Percentiles rank a stretch among this genome's conserved stretches.
These are phyloP conservation scores for Globisporangium uncinulatum DNA, from an alignment of 352 stramenopile species.

Conservation along the genomic window DNA sequence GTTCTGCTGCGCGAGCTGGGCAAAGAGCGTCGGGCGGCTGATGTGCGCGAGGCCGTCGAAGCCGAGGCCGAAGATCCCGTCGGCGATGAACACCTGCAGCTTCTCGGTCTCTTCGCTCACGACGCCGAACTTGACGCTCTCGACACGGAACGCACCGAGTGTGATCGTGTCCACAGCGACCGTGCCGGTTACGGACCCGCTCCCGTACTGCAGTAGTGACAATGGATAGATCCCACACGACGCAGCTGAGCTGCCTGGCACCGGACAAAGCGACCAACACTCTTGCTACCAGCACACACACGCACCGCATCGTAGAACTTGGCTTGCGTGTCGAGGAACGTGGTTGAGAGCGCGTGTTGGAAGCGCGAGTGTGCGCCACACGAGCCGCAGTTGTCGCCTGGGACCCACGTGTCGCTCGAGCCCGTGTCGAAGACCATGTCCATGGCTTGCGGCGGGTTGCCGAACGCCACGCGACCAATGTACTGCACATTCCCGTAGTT, in stretches of 20 bases:
- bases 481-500: constrained; percentile 88
- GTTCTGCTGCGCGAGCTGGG: constrained; percentile 56
- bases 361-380: constrained; percentile 62
- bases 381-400: constrained; percentile 32
- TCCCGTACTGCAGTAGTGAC: constrained; percentile 49
- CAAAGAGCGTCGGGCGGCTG: constrained; percentile 78
- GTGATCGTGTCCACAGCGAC: constrained; percentile 71
- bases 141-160: constrained; percentile 61
- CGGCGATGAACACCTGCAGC: constrained; percentile 77
- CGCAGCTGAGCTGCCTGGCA: not conserved
- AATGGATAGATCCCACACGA: not conserved
- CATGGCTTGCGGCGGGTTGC: constrained; percentile 55
- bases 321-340: constrained; percentile 65
- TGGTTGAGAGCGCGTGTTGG: constrained; percentile 41
- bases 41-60: constrained; percentile 87
- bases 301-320: constrained; percentile 64
- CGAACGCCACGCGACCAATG: constrained; percentile 64
- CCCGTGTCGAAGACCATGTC: constrained; percentile 80
- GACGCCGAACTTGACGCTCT: constrained; percentile 75
- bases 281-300: not conserved
- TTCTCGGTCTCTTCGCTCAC: constrained; percentile 60
- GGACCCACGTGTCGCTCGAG: constrained; percentile 81
- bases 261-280: not conserved
- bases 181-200: constrained; percentile 70
- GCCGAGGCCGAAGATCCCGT: constrained; percentile 83